Evolutionary conservation across 2,329 filamentous ascomycete species (phyloP).

Genomic region (Calycina marina): DNA sequence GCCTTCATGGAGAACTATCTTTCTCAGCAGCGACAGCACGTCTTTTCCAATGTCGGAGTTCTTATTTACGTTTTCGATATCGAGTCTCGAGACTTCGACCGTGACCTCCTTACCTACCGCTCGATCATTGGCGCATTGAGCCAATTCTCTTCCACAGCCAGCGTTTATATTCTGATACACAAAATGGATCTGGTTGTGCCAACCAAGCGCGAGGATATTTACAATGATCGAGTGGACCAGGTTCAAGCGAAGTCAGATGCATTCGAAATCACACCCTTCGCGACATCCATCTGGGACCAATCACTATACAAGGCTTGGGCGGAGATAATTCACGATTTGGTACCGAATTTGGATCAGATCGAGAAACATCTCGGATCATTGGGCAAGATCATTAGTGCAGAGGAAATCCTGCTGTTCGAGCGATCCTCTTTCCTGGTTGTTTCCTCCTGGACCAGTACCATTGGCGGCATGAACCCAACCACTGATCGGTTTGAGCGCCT

Average conservation of each 20-base stretch:
- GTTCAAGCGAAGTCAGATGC: constrained; percentile 63
- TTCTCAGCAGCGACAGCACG: constrained; percentile 84
- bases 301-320: constrained; percentile 97
- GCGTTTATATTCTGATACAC: constrained; percentile 91
- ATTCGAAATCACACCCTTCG: constrained; percentile 74
- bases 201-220: constrained; percentile 64
- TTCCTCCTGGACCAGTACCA: constrained; percentile 70
- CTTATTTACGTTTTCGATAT: constrained; percentile 99
- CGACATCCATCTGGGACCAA: constrained; percentile 97
- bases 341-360: constrained; percentile 83
- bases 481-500: constrained; percentile 89
- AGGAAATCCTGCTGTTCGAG: constrained; percentile 91
- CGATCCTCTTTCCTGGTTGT: constrained; percentile 92
- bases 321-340: constrained; percentile 90
- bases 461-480: constrained; percentile 69
- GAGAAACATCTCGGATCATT: constrained; percentile 74
- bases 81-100: constrained; percentile 85
- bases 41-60: constrained; percentile 92
- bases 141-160: constrained; percentile 68
- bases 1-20: constrained; percentile 99
- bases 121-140: constrained; percentile 78
- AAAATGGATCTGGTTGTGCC: constrained; percentile 95
- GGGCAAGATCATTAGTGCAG: constrained; percentile 74
- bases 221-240: constrained; percentile 66
- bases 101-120: constrained; percentile 83